Conservation (phyloP, 805 yeast species). For the Candida sithepensis region DNA sequence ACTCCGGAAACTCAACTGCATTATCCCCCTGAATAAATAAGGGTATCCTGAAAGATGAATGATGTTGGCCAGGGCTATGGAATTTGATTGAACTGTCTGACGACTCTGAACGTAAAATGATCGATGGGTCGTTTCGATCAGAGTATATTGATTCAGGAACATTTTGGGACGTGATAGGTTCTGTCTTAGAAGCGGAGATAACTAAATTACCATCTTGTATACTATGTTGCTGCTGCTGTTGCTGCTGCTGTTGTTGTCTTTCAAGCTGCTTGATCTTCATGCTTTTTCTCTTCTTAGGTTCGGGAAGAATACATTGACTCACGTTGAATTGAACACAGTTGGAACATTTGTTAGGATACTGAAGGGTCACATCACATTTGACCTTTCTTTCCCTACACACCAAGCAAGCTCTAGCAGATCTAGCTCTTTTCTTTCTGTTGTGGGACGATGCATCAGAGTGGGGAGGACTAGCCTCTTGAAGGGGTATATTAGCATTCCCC, state of each 20-base stretch:
- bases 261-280: conserved; percentile 21
- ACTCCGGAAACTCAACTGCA: conserved; percentile 19
- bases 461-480: neutral
- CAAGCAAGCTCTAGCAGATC: conserved; percentile 70
- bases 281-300: conserved; percentile 29
- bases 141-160: neutral
- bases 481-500: neutral
- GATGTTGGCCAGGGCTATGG: neutral
- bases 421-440: conserved; percentile 36
- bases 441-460: neutral
- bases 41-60: conserved; percentile 7
- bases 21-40: conserved; percentile 22
- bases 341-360: conserved; percentile 50
- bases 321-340: conserved; percentile 71
- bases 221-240: neutral
- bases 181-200: neutral
- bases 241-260: conserved; percentile 1
- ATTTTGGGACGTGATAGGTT: neutral
- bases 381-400: conserved; percentile 79
- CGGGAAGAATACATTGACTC: conserved; percentile 62
- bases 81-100: neutral
- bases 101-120: neutral
- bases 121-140: neutral
- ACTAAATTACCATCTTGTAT: neutral
- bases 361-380: conserved; percentile 66